A percentile compares a stretch with the other conserved stretches of the same genome.
Conservation (phyloP, 768 basidiomycete genomes). For the Strobilomyces confusus region DNA sequence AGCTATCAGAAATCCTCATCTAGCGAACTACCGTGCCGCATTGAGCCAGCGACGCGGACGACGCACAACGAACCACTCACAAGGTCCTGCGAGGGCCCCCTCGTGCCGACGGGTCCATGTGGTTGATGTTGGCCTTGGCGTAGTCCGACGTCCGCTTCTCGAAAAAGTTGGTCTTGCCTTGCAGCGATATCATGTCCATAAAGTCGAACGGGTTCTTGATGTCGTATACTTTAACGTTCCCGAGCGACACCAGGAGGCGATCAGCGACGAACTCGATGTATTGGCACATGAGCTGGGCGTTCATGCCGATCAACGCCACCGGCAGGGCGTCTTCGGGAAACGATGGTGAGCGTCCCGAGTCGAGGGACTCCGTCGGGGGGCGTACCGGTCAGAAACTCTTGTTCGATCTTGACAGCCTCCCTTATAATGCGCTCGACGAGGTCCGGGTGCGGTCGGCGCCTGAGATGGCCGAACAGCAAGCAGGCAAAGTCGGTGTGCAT, state of each 20-base stretch:
- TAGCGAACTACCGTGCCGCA: conserved; percentile 6
- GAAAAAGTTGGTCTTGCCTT: conserved; percentile 96
- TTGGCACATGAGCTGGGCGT: conserved; percentile 76
- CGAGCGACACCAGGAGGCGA: conserved; percentile 79
- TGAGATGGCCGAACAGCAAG: conserved; percentile 79
- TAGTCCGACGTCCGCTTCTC: conserved; percentile 89
- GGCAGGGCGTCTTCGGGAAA: conserved; percentile 69
- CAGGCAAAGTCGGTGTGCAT: conserved; percentile 97
- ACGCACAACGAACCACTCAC: conserved; percentile 27
- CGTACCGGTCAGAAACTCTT: conserved; percentile 76
- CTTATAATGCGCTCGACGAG: conserved; percentile 66
- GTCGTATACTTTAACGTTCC: conserved; percentile 74
- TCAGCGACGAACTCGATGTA: conserved; percentile 93
- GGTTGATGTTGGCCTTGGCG: conserved; percentile 55
- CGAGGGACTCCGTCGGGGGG: neutral
- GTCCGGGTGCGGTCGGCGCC: conserved; percentile 73
- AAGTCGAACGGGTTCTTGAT: conserved; percentile 83
- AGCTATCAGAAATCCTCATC: conserved; percentile 18
- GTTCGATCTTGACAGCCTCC: conserved; percentile 81
- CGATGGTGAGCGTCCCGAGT: neutral
- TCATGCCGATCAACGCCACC: conserved; percentile 87
- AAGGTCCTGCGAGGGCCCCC: conserved; percentile 23
- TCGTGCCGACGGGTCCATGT: conserved; percentile 2
- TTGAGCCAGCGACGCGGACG: too few relatives aligned
- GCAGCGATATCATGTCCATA: conserved; percentile 91